Evolutionary conservation across 2,329 filamentous ascomycete species (phyloP).

Genomic region (Neophaeococcomyces mojaviensis): DNA sequence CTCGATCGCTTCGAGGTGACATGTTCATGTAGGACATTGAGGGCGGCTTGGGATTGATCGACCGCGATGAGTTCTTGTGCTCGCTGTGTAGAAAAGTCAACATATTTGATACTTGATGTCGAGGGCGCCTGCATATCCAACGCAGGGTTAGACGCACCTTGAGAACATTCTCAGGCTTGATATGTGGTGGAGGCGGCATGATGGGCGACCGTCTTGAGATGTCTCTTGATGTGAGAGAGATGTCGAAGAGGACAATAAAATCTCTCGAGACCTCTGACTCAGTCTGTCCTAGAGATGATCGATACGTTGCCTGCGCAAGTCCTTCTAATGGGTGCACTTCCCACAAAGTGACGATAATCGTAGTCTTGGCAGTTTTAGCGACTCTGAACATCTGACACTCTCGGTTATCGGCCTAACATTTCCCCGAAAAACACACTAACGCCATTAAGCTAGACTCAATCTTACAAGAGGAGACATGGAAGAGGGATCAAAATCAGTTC

Average conservation of each 20-base stretch:
- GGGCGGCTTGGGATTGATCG: conserved; percentile 81
- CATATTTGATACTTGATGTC: not conserved
- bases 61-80: conserved; percentile 98
- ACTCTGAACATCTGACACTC: too few species aligned
- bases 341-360: conserved; percentile 1
- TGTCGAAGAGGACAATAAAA: conserved; percentile 18
- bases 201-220: conserved; percentile 33
- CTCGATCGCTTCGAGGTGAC: conserved; percentile 96
- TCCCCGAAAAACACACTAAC: too few species aligned
- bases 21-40: conserved; percentile 96
- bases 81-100: conserved; percentile 44
- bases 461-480: too few species aligned
- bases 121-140: conserved; percentile 14
- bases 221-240: conserved; percentile 8
- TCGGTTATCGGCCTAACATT: too few species aligned
- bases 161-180: conserved; percentile 98
- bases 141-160: conserved; percentile 47
- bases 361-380: not conserved
- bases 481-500: too few species aligned
- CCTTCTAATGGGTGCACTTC: not conserved
- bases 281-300: conserved; percentile 23
- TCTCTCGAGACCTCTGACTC: conserved; percentile 20
- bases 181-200: conserved; percentile 93
- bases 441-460: too few species aligned
- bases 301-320: not conserved